Percentiles rank a stretch among this genome's conserved stretches.
phyloP scores from a whole-genome alignment of 768 basidiomycete species.

The Naganishia onofrii region DNA sequence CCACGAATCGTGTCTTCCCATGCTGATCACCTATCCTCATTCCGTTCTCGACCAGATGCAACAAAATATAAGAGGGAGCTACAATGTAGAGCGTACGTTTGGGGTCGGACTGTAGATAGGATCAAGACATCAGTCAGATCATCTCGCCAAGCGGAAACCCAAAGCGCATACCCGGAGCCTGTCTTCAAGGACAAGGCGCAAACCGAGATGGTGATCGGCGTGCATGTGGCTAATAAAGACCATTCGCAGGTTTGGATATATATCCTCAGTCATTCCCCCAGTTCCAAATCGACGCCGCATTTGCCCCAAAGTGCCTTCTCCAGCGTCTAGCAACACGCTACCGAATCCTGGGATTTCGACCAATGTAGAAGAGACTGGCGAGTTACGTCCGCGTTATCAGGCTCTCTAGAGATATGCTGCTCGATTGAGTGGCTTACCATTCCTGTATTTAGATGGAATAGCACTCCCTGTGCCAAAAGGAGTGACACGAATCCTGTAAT shows the following conservation, averaged over 20 bases:
- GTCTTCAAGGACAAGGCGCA: conserved; percentile 69
- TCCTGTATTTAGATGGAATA: conserved; percentile 78
- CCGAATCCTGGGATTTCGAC: conserved; percentile 71
- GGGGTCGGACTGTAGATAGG: conserved; percentile 57
- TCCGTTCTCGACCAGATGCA: conserved; percentile 60
- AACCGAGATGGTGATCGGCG: conserved; percentile 85
- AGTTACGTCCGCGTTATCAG: background rate
- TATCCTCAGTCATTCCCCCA: conserved; percentile 25
- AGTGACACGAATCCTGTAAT: conserved; percentile 59
- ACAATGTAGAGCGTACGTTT: conserved; percentile 75
- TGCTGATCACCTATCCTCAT: conserved; percentile 20
- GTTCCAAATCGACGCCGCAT: conserved; percentile 71
- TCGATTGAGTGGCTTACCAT: conserved; percentile 61
- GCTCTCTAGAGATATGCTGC: background rate
- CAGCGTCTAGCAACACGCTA: conserved; percentile 77
- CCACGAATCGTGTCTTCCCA: conserved; percentile 28
- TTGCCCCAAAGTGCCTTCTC: conserved; percentile 92
- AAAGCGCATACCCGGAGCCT: conserved; percentile 62
- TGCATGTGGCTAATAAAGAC: conserved; percentile 88
- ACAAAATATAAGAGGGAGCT: conserved; percentile 40
- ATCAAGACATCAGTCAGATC: background rate
- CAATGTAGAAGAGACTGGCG: conserved; percentile 64
- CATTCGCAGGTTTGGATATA: conserved; percentile 67
- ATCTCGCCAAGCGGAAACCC: background rate
- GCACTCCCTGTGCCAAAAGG: conserved; percentile 88